These are phyloP conservation scores for Nakazawaea populi DNA, from an alignment of 805 yeast species.

Conservation along the genomic window DNA sequence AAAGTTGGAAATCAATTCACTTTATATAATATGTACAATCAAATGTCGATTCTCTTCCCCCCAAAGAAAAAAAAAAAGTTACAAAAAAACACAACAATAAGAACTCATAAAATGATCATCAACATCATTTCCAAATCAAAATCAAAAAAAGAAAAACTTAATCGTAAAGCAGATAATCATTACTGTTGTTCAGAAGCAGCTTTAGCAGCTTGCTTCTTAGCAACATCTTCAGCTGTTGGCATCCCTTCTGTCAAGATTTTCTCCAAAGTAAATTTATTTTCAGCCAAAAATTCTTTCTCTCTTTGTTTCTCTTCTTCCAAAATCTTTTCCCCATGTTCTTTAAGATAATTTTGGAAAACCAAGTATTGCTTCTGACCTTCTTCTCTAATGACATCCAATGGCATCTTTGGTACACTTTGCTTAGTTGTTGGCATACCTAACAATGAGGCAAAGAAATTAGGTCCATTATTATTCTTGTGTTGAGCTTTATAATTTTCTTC, in stretches of 20 bases:
- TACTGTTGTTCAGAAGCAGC: not conserved
- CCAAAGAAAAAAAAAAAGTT: too few relatives aligned
- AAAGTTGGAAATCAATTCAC: too few relatives aligned
- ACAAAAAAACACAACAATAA: too few relatives aligned
- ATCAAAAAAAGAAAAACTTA: not conserved
- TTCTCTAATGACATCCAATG: constrained; percentile 83
- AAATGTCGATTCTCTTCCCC: too few relatives aligned
- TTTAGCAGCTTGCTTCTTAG: constrained; percentile 23
- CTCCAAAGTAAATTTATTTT: constrained; percentile 78
- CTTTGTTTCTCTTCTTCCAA: constrained; percentile 81
- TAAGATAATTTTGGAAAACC: constrained; percentile 60
- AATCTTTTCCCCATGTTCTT: constrained; percentile 57
- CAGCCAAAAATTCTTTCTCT: constrained; percentile 75
- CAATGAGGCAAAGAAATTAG: constrained; percentile 50
- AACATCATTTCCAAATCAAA: not conserved
- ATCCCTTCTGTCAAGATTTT: constrained; percentile 80
- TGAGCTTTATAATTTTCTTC: constrained; percentile 39
- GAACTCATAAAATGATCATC: not conserved
- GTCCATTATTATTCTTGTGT: constrained; percentile 38
- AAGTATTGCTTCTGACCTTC: constrained; percentile 89
- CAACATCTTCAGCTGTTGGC: constrained; percentile 65
- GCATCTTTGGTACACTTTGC: constrained; percentile 56
- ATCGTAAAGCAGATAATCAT: not conserved
- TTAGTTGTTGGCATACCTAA: constrained; percentile 55
- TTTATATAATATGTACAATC: too few relatives aligned